A percentile compares a stretch with the other conserved stretches of the same genome.
Evolutionary conservation across 2,329 filamentous ascomycete genomes (phyloP).

Genomic region (Ceratocystis ficicola): DNA sequence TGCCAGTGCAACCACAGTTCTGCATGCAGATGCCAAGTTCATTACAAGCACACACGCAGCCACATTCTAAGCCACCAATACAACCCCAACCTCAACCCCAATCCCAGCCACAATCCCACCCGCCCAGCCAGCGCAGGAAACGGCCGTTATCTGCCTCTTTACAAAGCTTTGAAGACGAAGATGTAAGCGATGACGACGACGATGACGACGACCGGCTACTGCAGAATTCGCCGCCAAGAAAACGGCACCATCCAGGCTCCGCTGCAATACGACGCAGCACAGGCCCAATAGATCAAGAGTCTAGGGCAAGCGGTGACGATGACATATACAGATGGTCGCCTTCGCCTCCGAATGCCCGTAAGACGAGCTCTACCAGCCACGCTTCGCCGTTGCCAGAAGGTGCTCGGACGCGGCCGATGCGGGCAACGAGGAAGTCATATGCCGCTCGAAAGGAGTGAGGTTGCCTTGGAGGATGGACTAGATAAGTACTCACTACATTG

Average conservation of each 20-base stretch:
- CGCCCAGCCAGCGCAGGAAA: neutral
- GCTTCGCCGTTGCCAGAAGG: neutral
- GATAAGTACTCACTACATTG: neutral
- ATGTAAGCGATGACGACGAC: conserved; percentile 10
- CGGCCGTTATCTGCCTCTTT: neutral
- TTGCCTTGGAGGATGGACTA: neutral
- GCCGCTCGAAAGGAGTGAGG: neutral
- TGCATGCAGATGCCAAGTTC: conserved; percentile 7
- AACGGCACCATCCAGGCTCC: neutral
- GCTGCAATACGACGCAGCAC: neutral
- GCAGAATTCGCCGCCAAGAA: neutral
- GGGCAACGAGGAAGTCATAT: conserved; percentile 5
- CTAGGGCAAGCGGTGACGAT: neutral
- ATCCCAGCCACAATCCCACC: neutral
- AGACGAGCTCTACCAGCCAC: neutral
- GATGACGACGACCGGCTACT: conserved; percentile 10
- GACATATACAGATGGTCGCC: conserved; percentile 15
- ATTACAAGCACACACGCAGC: conserved; percentile 20
- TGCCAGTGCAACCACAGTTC: neutral
- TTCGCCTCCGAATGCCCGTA: neutral
- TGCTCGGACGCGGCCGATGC: neutral
- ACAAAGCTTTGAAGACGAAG: neutral
- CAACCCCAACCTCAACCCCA: conserved; percentile 12
- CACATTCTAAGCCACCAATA: neutral
- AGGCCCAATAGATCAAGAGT: neutral